A percentile compares a stretch with the other conserved stretches of the same genome.
phyloP scores from a whole-genome alignment of 768 basidiomycete genomes.

The Xerocomellus intermedius region DNA sequence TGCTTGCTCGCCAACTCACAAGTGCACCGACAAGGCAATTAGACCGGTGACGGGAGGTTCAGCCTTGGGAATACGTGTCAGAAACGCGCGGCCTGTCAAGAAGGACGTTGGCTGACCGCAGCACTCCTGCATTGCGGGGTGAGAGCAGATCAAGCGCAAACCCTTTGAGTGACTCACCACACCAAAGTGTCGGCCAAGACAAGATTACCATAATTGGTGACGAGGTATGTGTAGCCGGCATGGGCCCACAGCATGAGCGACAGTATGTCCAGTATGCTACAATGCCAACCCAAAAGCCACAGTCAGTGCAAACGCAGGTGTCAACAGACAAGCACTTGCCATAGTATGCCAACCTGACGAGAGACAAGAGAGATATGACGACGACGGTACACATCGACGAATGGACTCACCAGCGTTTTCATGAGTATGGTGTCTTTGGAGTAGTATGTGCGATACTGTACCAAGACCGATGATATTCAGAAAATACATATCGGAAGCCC shows the following conservation, averaged over 20 bases:
- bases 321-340: background rate
- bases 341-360: background rate
- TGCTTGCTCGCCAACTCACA: background rate
- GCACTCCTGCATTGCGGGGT: background rate
- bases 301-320: background rate
- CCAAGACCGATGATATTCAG: background rate
- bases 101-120: background rate
- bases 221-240: background rate
- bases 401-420: background rate
- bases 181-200: background rate
- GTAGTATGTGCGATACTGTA: slow-evolving; percentile 1
- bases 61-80: background rate
- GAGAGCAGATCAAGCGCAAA: background rate
- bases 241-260: slow-evolving; percentile 1
- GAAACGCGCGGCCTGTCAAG: background rate
- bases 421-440: background rate
- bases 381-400: no score
- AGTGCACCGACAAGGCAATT: slow-evolving; percentile 1
- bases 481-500: no score
- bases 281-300: background rate
- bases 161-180: background rate
- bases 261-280: background rate
- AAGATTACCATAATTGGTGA: background rate
- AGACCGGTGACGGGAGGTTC: slow-evolving; percentile 1
- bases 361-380: background rate